Evolutionary conservation across 352 stramenopile species (phyloP), one percentile per base, ranked within the genome.

Genomic region (Pythium vanterpoolii): DNA sequence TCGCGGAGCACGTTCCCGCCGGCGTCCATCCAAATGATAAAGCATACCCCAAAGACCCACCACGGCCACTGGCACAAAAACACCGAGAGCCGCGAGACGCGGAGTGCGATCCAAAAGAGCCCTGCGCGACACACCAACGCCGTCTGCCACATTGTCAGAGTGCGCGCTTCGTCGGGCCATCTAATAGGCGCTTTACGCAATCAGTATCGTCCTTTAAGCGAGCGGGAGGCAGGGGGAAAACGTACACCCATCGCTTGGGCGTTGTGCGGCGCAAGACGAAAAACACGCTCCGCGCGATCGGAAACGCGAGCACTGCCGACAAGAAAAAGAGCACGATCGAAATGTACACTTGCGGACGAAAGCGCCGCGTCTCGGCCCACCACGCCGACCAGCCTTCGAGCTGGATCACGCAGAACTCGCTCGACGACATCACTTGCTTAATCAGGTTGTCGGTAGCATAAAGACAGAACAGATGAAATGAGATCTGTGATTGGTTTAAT

Each of bases 311-410:
- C 59, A 85, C 79, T 27, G 81, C 76, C 51, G 81, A 90, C 39
- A 90, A 79, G 62, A 89, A 87, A 68, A 90, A 89, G 51, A 90
- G 73, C 49, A 87, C 68, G 69, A 90, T 72, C 30, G 80, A 88
- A 40, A 79, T 67, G 60, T 90, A 90, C 14, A 75, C 84, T 63
- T 76, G 71, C 27, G 84, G 46, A 56, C 65, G 75, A 36, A 72
- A 76, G 24, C 62, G 54, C 56, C 71, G 76, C 38, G 76, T 83
- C 48, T 83, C 57, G 39, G 68, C 34, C 80, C 80, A 90, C 80
- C 80, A 90, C 28, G 57, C 62, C 23, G 60, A 45, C 76, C 79
- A 90, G 4, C 76, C 78, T 24, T 68, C 70, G 54, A 71, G 73
- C 64, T 66, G 64, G 70, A 76, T 69, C 53, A 87, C 57, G 71